Percentiles rank a stretch among this genome's conserved stretches.
Evolutionary conservation across 768 basidiomycete genomes (phyloP).

Genomic region (Boletus bicolor): DNA sequence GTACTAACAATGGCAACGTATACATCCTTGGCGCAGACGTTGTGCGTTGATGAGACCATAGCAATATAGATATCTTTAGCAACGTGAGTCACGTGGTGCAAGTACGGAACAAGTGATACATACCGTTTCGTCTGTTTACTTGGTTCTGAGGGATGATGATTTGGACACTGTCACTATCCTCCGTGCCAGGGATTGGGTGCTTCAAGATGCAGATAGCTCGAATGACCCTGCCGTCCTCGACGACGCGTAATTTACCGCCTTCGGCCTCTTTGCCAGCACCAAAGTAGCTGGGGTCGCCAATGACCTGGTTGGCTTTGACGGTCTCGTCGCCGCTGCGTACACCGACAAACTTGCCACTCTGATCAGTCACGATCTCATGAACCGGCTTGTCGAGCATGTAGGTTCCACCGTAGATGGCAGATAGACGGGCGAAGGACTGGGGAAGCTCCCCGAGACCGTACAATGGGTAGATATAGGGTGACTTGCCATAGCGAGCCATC

Average conservation of each 20-base stretch:
- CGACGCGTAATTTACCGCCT: conserved; percentile 77
- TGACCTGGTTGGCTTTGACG: conserved; percentile 95
- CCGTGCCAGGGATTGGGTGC: conserved; percentile 97
- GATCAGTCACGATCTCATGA: conserved; percentile 84
- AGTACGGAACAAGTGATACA: conserved; percentile 23
- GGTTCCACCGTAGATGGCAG: conserved; percentile 98
- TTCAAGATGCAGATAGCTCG: conserved; percentile 97
- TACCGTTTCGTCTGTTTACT: conserved; percentile 88
- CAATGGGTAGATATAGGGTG: conserved; percentile 98
- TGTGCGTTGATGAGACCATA: conserved; percentile 94
- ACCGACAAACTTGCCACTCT: conserved; percentile 86
- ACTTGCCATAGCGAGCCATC: conserved; percentile 99
- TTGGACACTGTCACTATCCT: conserved; percentile 91
- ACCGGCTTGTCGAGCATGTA: conserved; percentile 99
- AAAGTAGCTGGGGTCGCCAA: conserved; percentile 98
- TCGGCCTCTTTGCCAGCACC: conserved; percentile 63
- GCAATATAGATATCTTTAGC: conserved; percentile 94
- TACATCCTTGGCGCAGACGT: conserved; percentile 93
- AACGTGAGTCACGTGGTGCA: conserved; percentile 2
- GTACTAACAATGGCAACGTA: conserved; percentile 98
- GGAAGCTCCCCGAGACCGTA: conserved; percentile 99
- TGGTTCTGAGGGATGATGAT: conserved; percentile 99
- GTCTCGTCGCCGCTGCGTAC: conserved; percentile 88
- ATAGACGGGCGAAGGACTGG: conserved; percentile 96
- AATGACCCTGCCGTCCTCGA: conserved; percentile 93